Base-by-base conservation (phyloP, 805 yeast species). In the Myxozyma neotropica region DNA sequence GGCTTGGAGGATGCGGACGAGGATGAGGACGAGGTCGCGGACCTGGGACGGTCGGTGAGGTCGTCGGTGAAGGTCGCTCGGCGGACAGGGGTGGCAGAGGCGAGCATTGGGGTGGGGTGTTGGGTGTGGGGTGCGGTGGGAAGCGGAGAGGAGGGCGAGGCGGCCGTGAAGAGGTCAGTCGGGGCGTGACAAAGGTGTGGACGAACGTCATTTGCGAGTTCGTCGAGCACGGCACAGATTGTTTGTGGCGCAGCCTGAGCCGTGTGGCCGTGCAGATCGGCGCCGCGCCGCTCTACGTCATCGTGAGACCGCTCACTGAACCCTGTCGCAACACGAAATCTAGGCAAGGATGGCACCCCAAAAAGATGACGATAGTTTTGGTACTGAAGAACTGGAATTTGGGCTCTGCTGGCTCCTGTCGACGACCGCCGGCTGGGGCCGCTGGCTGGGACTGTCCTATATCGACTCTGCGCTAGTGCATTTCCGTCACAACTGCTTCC, bases 211-310 rank as follows among this genome's bases (percentile, higher is more conserved):
- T 40, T 35, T 23, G 40, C 26, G 29, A 10, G 33, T 27, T 36
- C 27, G 19, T 6, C 53, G 45, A 26, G 43, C 36, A 27, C 26
- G 10, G 27, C 8, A 24, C 26, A n/a, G 45, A 24, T n/a, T 19
- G 1, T 8, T 2, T 39, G 54, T 40, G 54, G 46, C 54, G 46
- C 46, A 23, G 39, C 26, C 27, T 17, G 36, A 19, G 45, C 36
- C n/a, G 38, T 29, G 54, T 40, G 54, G 54, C 54, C 36, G 46
- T 50, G 54, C 46, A 36, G 54, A 50, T 50, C 54, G 46, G 46
- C 45, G 54, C 46, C 46, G 46, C 54, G 29, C 45, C 12, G 27
- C 6, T 12, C 26, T 48, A 48, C 53, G 53, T 48, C 53, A 48
- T 48, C 13, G 44, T 29, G 50, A 26, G 48, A 7, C 48, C 10